A percentile compares a stretch with the other conserved stretches of the same genome.
These are phyloP conservation scores for Pseudocercospora pini-densiflorae DNA, from an alignment of 2,329 filamentous ascomycete species.

Conservation along the genomic window DNA sequence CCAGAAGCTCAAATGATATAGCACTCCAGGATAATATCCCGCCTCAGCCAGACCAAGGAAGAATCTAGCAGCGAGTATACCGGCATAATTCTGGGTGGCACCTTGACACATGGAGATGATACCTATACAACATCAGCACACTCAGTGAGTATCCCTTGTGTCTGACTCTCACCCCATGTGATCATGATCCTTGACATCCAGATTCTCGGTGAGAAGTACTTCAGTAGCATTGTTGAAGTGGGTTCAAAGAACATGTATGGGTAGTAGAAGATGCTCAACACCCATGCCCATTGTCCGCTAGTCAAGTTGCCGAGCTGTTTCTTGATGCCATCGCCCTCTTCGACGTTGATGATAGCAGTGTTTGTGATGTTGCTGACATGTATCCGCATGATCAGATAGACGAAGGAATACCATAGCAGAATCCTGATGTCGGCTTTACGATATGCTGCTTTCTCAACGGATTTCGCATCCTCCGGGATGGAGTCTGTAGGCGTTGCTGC, in stretches of 20 bases:
- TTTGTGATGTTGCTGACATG: constrained; percentile 42
- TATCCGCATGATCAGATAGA: constrained; percentile 40
- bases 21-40: constrained; percentile 35
- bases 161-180: constrained; percentile 26
- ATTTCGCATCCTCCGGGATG: background rate
- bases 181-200: constrained; percentile 39
- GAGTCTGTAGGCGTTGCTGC: background rate
- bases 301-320: constrained; percentile 40
- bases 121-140: constrained; percentile 6
- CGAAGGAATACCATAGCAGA: constrained; percentile 40
- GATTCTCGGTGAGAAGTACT: constrained; percentile 34
- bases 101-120: constrained; percentile 35
- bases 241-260: constrained; percentile 43
- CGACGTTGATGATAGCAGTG: constrained; percentile 43
- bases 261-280: constrained; percentile 42
- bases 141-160: too few species aligned
- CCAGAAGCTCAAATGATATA: constrained; percentile 38
- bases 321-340: constrained; percentile 40
- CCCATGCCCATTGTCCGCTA: constrained; percentile 41
- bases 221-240: constrained; percentile 34
- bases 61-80: constrained; percentile 30
- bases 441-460: constrained; percentile 22
- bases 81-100: constrained; percentile 31
- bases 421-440: constrained; percentile 42
- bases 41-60: constrained; percentile 36